phyloP scores from a whole-genome alignment of 176 grass and related monocot species.

The Oryza australiensis region DNA sequence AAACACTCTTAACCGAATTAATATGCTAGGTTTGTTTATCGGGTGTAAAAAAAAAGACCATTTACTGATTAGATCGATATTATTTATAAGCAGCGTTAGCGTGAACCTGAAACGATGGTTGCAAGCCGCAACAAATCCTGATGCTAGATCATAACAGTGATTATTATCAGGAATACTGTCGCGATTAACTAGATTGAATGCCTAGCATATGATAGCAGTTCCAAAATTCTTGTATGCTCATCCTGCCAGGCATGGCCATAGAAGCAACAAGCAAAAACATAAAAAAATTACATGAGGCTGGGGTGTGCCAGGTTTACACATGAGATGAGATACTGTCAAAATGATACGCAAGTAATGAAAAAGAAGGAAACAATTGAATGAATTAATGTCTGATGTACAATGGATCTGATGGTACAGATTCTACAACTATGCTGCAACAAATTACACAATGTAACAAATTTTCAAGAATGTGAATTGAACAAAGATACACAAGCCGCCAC shows the following conservation, averaged over 20 bases:
- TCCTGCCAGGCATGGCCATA: background rate
- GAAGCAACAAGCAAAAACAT: background rate
- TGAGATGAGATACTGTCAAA: background rate
- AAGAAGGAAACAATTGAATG: constrained; percentile 62
- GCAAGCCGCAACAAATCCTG: too few relatives aligned
- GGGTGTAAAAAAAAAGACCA: too few relatives aligned
- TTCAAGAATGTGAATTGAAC: constrained; percentile 61
- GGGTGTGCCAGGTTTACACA: background rate
- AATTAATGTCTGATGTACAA: constrained; percentile 83
- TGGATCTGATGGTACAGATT: constrained; percentile 52
- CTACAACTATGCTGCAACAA: constrained; percentile 59
- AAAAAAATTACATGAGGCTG: background rate
- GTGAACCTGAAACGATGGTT: too few relatives aligned
- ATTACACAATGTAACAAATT: constrained; percentile 55
- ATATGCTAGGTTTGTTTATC: too few relatives aligned
- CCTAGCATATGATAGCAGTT: background rate
- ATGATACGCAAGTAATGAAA: background rate
- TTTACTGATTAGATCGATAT: too few relatives aligned
- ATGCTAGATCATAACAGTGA: too few relatives aligned
- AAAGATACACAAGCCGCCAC: constrained; percentile 58
- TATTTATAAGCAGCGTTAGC: too few relatives aligned
- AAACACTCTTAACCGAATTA: too few relatives aligned
- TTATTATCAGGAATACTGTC: too few relatives aligned
- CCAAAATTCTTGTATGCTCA: too few relatives aligned
- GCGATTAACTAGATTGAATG: background rate